Evolutionary conservation across 495 filamentous ascomycete species (phyloP).

Genomic region (Tuber magnatum): DNA sequence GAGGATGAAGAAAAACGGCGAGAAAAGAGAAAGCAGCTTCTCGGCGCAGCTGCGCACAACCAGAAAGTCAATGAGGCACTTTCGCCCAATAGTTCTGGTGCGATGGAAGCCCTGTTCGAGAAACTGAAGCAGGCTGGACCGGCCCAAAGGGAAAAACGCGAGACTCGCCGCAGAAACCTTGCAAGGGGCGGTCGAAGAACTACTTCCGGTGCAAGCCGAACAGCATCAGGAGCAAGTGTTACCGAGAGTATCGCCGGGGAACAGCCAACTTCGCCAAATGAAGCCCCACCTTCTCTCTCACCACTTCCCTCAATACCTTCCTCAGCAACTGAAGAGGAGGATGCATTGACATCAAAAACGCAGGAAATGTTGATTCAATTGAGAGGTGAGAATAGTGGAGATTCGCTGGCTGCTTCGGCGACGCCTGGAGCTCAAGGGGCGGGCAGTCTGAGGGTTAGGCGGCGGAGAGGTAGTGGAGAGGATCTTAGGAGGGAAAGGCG

Average conservation of each 20-base stretch:
- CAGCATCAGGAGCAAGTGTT: constrained; percentile 24
- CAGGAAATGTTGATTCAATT: constrained; percentile 37
- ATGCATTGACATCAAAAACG: constrained; percentile 33
- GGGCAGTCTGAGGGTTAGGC: constrained; percentile 28
- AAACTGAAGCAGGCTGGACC: constrained; percentile 91
- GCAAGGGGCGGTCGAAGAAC: constrained; percentile 22
- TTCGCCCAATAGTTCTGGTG: constrained; percentile 60
- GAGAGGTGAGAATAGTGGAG: constrained; percentile 30
- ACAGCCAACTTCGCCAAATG: constrained; percentile 19
- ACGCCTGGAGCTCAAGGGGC: background rate
- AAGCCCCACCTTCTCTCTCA: constrained; percentile 16
- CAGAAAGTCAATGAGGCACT: constrained; percentile 46
- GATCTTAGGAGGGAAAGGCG: constrained; percentile 36
- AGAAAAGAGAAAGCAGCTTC: constrained; percentile 77
- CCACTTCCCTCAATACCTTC: constrained; percentile 26
- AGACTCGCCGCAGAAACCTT: constrained; percentile 70
- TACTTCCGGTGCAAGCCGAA: constrained; percentile 28
- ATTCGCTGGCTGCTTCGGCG: constrained; percentile 16
- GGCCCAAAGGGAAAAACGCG: constrained; percentile 76
- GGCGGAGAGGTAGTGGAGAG: constrained; percentile 35
- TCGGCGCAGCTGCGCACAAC: constrained; percentile 55
- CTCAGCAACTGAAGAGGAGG: constrained; percentile 27
- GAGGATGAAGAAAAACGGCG: constrained; percentile 79
- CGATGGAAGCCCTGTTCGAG: constrained; percentile 94
- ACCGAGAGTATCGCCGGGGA: constrained; percentile 21